phyloP scores from a whole-genome alignment of 1,284 basidiomycete genomes.

The Ceratobasidium sp. region DNA sequence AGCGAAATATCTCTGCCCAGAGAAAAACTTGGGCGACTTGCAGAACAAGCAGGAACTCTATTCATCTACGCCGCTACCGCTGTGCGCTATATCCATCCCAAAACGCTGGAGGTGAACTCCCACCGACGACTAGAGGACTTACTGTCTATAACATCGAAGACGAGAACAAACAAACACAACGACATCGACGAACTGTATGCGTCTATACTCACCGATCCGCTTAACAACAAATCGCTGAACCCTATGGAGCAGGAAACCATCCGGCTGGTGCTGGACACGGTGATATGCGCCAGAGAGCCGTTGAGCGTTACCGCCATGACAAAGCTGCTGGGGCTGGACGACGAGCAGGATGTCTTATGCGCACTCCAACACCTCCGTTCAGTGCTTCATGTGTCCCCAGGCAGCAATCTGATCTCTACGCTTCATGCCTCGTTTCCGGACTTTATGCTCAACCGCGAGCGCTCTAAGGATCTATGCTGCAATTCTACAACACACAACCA shows the following conservation, averaged over 20 bases:
- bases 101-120: background rate
- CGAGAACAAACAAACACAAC: background rate
- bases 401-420: background rate
- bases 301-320: background rate
- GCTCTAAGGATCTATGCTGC: too few relatives aligned
- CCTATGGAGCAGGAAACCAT: background rate
- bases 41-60: background rate
- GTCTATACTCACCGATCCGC: conserved; percentile 3
- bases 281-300: conserved; percentile 12
- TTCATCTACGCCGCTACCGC: conserved; percentile 34
- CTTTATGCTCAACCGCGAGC: too few relatives aligned
- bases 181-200: conserved; percentile 16
- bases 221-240: background rate
- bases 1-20: background rate
- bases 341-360: background rate
- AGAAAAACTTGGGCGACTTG: background rate
- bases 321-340: background rate
- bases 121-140: background rate
- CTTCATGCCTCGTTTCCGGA: too few relatives aligned
- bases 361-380: conserved; percentile 5
- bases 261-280: conserved; percentile 6
- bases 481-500: too few relatives aligned
- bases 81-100: conserved; percentile 21
- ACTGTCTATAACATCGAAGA: background rate
- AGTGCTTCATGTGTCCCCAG: conserved; percentile 6